phyloP scores from a whole-genome alignment of 331 rosid species.

The Malus hybrid region DNA sequence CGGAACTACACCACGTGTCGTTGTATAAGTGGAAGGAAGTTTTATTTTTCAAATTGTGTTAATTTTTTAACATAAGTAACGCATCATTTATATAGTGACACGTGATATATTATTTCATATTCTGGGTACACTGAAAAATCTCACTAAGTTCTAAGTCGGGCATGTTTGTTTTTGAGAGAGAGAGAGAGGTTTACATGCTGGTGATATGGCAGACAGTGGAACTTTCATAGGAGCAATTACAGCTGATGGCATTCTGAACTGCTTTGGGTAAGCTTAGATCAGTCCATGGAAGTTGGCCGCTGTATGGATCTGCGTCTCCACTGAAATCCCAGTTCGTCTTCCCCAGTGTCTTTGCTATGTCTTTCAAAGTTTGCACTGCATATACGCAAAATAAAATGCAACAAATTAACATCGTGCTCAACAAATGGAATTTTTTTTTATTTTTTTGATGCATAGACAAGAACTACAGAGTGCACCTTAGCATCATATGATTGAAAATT shows the following conservation, averaged over 20 bases:
- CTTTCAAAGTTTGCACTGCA: constrained; percentile 32
- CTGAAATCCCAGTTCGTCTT: constrained; percentile 45
- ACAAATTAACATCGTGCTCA: background rate
- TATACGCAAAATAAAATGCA: background rate
- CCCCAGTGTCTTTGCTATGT: constrained; percentile 37
- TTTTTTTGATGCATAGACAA: background rate
- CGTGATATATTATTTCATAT: no score
- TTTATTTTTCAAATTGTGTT: no score
- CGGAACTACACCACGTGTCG: no score
- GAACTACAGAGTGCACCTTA: no score
- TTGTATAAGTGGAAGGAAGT: no score
- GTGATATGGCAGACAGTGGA: constrained; percentile 40
- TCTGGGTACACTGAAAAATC: no score
- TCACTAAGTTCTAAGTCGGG: no score
- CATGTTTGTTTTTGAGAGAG: background rate
- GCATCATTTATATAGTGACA: no score
- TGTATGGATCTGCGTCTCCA: constrained; percentile 60
- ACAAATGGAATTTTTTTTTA: no score
- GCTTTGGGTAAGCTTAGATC: no score
- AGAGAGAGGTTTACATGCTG: constrained; percentile 30
- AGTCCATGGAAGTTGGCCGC: constrained; percentile 26
- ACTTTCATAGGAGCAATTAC: constrained; percentile 21
- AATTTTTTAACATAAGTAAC: no score
- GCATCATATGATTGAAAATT: no score
- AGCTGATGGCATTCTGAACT: constrained; percentile 22